A percentile compares a stretch with the other conserved stretches of the same genome.
phyloP scores from a whole-genome alignment of 768 basidiomycete species.

The Boletus tomentosulus region DNA sequence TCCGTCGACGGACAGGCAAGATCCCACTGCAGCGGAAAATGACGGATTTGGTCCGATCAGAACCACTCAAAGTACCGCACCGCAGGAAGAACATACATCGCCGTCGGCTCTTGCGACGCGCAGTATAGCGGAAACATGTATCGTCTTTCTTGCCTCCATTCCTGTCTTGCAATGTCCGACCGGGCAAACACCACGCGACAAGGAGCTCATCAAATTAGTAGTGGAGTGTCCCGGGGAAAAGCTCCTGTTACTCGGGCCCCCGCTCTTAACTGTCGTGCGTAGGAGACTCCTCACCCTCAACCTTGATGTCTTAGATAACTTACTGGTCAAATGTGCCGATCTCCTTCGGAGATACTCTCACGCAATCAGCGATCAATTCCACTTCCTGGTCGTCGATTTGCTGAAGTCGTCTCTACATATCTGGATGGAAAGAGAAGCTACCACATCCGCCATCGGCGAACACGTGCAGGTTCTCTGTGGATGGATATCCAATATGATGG shows the following conservation, averaged over 20 bases:
- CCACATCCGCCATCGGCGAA: slow-evolving; percentile 35
- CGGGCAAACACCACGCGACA: slow-evolving; percentile 58
- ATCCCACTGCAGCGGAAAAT: slow-evolving; percentile 37
- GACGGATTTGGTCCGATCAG: slow-evolving; percentile 59
- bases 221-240: slow-evolving; percentile 46
- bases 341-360: slow-evolving; percentile 54
- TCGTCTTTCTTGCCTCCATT: slow-evolving; percentile 58
- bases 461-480: slow-evolving; percentile 47
- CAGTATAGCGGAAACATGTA: slow-evolving; percentile 47
- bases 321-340: slow-evolving; percentile 52
- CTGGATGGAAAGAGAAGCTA: slow-evolving; percentile 44
- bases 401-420: slow-evolving; percentile 59
- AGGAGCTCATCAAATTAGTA: slow-evolving; percentile 53
- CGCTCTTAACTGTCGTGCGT: slow-evolving; percentile 53
- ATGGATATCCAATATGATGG: slow-evolving; percentile 50
- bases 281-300: slow-evolving; percentile 52
- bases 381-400: slow-evolving; percentile 53
- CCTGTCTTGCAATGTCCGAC: slow-evolving; percentile 59
- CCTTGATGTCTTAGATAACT: slow-evolving; percentile 43
- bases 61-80: slow-evolving; percentile 32
- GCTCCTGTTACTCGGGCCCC: slow-evolving; percentile 55
- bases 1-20: slow-evolving; percentile 16
- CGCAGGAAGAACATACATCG: slow-evolving; percentile 28
- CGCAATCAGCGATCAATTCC: slow-evolving; percentile 48
- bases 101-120: slow-evolving; percentile 27